Evolutionary conservation across 2,329 filamentous ascomycete species (phyloP).

Genomic region (Thielaviopsis punctulata): DNA sequence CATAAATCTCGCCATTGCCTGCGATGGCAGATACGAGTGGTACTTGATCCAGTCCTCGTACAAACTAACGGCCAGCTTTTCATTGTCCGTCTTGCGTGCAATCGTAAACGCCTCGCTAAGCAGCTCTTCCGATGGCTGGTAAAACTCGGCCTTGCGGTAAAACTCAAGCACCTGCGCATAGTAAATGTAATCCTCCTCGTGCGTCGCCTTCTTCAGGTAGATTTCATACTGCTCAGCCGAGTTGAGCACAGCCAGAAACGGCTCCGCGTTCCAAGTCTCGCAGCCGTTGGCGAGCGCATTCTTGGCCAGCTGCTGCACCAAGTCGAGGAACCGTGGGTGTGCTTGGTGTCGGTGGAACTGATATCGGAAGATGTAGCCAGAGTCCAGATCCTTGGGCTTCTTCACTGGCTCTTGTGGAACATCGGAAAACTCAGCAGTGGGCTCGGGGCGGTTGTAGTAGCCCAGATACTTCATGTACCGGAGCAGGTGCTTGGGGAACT

Average conservation of each 20-base stretch:
- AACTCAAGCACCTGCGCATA: background rate
- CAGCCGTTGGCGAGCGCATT: constrained; percentile 1
- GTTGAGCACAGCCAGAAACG: constrained; percentile 1
- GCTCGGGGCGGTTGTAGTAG: background rate
- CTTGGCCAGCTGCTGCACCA: constrained; percentile 2
- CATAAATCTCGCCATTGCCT: constrained; percentile 1
- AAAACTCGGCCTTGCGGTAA: constrained; percentile 2
- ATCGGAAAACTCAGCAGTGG: constrained; percentile 1
- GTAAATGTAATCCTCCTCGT: background rate
- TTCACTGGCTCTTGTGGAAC: background rate
- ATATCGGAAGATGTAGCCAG: constrained; percentile 8
- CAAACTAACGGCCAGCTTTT: background rate
- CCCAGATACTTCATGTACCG: constrained; percentile 3
- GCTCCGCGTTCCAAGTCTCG: constrained; percentile 1
- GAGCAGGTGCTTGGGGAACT: constrained; percentile 4
- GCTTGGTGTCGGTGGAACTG: constrained; percentile 3
- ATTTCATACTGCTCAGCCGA: constrained; percentile 1
- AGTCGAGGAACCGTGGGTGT: constrained; percentile 6
- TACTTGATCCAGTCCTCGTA: constrained; percentile 7
- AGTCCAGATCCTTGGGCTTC: background rate
- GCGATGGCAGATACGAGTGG: background rate
- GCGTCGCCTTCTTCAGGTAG: background rate
- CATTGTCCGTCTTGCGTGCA: background rate
- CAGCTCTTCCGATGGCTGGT: background rate
- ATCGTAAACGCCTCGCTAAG: background rate